Conservation (phyloP, 2,329 filamentous ascomycete species). For the Calonectria multiphialidica region DNA sequence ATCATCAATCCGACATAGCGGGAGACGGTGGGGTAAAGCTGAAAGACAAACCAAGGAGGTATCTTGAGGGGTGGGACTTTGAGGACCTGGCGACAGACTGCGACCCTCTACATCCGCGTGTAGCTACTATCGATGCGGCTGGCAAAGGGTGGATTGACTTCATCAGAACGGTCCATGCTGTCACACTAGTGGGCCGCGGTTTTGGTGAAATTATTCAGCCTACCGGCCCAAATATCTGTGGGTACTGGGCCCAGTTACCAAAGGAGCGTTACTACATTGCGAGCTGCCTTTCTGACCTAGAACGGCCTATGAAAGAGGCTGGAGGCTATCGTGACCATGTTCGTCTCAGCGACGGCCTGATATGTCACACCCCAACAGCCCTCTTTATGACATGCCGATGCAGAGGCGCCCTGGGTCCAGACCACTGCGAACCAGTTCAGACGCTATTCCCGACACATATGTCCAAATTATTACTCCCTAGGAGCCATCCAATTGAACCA, state of each 20-base stretch:
- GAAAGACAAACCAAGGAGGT: slow-evolving; percentile 20
- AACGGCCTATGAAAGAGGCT: background rate
- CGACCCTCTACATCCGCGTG: slow-evolving; percentile 32
- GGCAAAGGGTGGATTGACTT: slow-evolving; percentile 43
- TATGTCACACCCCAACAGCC: slow-evolving; percentile 14
- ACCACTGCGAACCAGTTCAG: slow-evolving; percentile 16
- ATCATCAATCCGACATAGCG: slow-evolving; percentile 32
- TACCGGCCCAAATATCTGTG: background rate
- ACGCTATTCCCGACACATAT: background rate
- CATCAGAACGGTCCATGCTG: slow-evolving; percentile 29
- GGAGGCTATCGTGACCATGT: background rate
- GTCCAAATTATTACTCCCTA: background rate
- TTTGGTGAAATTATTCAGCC: slow-evolving; percentile 39
- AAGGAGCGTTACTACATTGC: slow-evolving; percentile 22
- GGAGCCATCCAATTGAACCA: background rate
- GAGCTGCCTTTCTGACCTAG: background rate
- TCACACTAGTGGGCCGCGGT: slow-evolving; percentile 37
- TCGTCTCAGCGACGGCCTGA: background rate
- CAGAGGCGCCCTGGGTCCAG: background rate
- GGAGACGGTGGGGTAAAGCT: slow-evolving; percentile 22
- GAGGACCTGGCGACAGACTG: slow-evolving; percentile 33
- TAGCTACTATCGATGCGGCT: slow-evolving; percentile 23
- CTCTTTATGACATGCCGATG: slow-evolving; percentile 1
- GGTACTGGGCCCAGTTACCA: slow-evolving; percentile 20
- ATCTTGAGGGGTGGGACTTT: slow-evolving; percentile 48